Base-by-base conservation (phyloP, 228 moss, liverwort and hornwort species). In the Sphagnum fallax region DNA sequence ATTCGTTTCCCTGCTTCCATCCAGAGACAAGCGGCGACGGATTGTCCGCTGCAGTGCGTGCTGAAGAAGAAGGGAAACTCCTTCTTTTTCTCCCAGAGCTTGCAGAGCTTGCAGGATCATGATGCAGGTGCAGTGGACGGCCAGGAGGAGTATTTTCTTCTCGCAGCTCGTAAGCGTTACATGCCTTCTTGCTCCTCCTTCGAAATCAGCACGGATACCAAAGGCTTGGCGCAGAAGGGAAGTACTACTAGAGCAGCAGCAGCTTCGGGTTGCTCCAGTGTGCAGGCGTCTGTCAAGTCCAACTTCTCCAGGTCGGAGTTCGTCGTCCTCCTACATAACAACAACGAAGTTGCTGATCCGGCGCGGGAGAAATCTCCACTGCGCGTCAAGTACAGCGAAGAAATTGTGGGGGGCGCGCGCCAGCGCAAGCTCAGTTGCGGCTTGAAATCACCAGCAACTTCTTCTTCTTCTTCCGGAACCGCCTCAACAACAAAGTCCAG, bases 161-260 rank as follows among this genome's bases (percentile, higher is more conserved):
- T 92, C 6, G 76, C 74, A 8, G 88, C 90, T 7, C 75, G 79
- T 51, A 88, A 78, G 86, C 75, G 78, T 49, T 77, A 65, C 77
- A 66, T 76, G 15, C 72, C 82, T n/a, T 69, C 74, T 10, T 71
- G 71, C 61, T 76, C 83, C 4, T 78, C 68, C 71, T 88, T 83
- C 16, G 67, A 67, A 67, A 80, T 92, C 11, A 86, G 80, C 73
- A 65, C 80, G 47, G 74, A 82, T 55, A 80, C 78, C 1, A 75
- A 70, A 12, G 51, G 69, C 48, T 81, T 82, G 62, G 76, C 50
- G 6, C 77, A 81, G 8, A 32, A 32, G 32, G 32, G 32, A 32
- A 32, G 16, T 16, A 16, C 32, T 32, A 32, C 32, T 32, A 32
- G 32, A 32, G 32, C 32, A 32, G 32, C 32, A 32, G 32, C 32